Evolutionary conservation across 139 green algal species (phyloP).

Genomic region (Chlorella sp.): DNA sequence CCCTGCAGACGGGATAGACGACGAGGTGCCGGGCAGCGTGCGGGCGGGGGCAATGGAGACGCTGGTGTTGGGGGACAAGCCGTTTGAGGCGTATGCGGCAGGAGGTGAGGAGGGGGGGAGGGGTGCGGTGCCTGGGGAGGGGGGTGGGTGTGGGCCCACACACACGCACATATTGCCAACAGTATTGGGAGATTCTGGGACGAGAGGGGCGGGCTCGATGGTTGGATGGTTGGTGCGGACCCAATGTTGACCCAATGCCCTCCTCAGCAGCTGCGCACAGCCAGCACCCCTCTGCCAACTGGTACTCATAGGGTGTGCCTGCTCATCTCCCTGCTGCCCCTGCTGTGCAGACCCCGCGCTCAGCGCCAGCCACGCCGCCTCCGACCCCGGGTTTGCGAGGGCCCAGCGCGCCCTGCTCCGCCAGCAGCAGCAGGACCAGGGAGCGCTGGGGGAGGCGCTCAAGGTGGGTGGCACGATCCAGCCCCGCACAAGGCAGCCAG

Average conservation of each 20-base stretch:
- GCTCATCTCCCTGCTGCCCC: neutral
- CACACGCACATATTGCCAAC: neutral
- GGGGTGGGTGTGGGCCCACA: neutral
- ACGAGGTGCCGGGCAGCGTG: conserved; percentile 13
- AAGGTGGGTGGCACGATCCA: neutral
- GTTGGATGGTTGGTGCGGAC: neutral
- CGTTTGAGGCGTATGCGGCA: neutral
- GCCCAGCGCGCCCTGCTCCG: conserved; percentile 16
- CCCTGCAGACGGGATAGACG: conserved; percentile 7
- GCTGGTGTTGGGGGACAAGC: conserved; percentile 8
- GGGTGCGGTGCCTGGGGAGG: neutral
- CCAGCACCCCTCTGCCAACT: neutral
- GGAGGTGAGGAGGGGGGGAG: neutral
- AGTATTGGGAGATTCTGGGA: too few species aligned
- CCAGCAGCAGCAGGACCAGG: neutral
- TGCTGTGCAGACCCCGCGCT: neutral
- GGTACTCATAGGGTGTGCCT: neutral
- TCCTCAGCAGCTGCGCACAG: neutral
- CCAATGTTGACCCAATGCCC: neutral
- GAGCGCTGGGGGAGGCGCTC: neutral
- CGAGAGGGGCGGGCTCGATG: too few species aligned
- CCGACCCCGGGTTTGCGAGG: conserved; percentile 13
- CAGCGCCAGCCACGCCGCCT: neutral
- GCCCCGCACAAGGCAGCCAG: too few species aligned
- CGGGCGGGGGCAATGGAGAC: conserved; percentile 8